Evolutionary conservation across 2,329 filamentous ascomycete species (phyloP).

Genomic region (Cladosporium cucumerinum): DNA sequence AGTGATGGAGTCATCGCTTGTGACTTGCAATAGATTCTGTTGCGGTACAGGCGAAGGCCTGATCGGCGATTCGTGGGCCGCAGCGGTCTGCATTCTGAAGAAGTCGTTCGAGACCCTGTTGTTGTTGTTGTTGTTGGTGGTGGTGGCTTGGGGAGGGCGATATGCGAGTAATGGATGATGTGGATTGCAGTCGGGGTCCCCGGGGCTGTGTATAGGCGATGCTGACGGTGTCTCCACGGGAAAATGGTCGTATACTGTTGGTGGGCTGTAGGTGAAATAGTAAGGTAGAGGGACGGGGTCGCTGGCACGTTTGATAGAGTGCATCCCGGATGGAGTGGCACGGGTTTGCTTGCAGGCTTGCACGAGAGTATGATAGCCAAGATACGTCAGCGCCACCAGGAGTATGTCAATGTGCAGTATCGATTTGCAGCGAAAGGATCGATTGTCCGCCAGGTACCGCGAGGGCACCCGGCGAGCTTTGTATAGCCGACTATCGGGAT

Average conservation of each 20-base stretch:
- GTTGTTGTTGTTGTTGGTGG: constrained; percentile 17
- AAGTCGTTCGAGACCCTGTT: constrained; percentile 26
- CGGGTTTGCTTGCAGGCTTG: neutral
- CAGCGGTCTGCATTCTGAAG: constrained; percentile 34
- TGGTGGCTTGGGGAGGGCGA: constrained; percentile 13
- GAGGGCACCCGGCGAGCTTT: neutral
- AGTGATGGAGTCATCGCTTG: constrained; percentile 27
- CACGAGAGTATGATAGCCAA: neutral
- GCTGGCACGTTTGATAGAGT: neutral
- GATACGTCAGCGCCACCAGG: neutral
- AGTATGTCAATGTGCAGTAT: neutral
- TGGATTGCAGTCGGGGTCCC: constrained; percentile 9
- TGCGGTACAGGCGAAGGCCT: constrained; percentile 33
- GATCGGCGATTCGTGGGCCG: constrained; percentile 25
- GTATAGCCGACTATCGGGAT: constrained; percentile 1
- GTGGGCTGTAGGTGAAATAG: constrained; percentile 22
- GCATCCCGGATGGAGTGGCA: constrained; percentile 1
- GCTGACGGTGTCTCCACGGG: constrained; percentile 21
- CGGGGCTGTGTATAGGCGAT: constrained; percentile 18
- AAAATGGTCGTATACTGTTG: constrained; percentile 19
- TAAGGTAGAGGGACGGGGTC: neutral
- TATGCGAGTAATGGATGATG: constrained; percentile 26
- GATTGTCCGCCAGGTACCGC: neutral
- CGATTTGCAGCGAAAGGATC: neutral
- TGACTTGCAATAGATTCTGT: constrained; percentile 33